Evolutionary conservation across 1,284 basidiomycete species (phyloP), one percentile per base, ranked within the genome.

Genomic region (Rhodotorula sp.): DNA sequence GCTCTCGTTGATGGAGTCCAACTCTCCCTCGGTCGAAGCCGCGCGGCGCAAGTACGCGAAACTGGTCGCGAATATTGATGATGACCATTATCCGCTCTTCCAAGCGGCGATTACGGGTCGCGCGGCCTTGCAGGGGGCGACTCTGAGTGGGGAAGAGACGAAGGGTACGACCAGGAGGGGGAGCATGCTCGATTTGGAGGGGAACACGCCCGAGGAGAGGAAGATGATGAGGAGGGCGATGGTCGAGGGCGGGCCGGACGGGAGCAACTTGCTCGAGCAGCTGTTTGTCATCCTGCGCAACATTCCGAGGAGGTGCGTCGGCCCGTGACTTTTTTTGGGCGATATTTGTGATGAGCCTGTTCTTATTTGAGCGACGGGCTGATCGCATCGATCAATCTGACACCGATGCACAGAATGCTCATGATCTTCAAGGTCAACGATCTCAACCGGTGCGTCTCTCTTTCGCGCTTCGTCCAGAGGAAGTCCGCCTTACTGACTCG

Each of bases 21-120:
- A 89, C 4, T 88, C 91, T 0, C 84, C 88, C 2, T 79, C 86
- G 60, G 88, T 87, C 3, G 85, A 85, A 39, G 84, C 84, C 6
- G 88, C 91, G 62, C 86, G 95, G 62, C 85, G 88, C 68, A 90
- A 91, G 81, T 96, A 94, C 79, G 94, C 95, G 1, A 73, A 77
- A 59, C 81, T 93, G 3, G 92, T 97, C 3, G 94, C 92, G 20
- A 96, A 96, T 77, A 91, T 97, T 71, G 89, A 88, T 16, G 88
- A 90, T 60, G 91, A 93, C 68, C 85, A 94, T 76, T 75, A 78
- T 59, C 73, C 77, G 0, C 80, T 84, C 16, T 93, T 97, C 72
- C 92, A 97, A 34, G 91, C 92, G 58, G 94, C 93, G 8, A 88
- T 94, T 64, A 91, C 90, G 1, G 88, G 87, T 67, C 78, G 83